Evolutionary conservation across 2,329 filamentous ascomycete species (phyloP).

Genomic region (Stylonectria norvegica): DNA sequence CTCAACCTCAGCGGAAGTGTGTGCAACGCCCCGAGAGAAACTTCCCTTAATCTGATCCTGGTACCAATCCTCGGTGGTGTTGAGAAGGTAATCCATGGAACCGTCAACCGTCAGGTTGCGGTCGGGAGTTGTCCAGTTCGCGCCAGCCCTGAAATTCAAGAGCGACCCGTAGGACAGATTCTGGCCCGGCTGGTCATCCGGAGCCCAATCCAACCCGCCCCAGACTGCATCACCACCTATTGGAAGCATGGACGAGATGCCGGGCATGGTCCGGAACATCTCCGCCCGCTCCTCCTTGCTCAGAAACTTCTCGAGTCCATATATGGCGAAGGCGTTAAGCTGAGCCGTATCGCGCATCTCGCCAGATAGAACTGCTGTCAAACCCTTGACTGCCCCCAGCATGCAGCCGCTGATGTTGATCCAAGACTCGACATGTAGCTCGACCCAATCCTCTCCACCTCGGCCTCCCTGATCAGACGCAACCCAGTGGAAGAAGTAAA

Average conservation of each 20-base stretch:
- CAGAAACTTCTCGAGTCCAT: slow-evolving; percentile 93
- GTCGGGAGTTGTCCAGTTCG: slow-evolving; percentile 61
- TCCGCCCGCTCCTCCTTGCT: slow-evolving; percentile 87
- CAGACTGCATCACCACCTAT: slow-evolving; percentile 93
- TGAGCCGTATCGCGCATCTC: slow-evolving; percentile 99
- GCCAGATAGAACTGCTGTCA: slow-evolving; percentile 86
- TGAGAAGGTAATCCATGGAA: slow-evolving; percentile 74
- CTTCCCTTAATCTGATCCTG: slow-evolving; percentile 64
- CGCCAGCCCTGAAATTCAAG: slow-evolving; percentile 72
- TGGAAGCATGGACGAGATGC: slow-evolving; percentile 93
- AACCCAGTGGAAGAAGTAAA: slow-evolving; percentile 79
- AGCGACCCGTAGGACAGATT: slow-evolving; percentile 73
- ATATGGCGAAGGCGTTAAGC: slow-evolving; percentile 92
- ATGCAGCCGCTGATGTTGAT: slow-evolving; percentile 98
- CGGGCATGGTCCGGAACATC: slow-evolving; percentile 95
- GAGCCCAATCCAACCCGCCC: slow-evolving; percentile 84
- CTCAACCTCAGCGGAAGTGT: slow-evolving; percentile 75
- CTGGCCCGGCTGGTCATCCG: slow-evolving; percentile 77
- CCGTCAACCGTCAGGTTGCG: slow-evolving; percentile 77
- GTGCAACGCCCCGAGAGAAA: slow-evolving; percentile 87
- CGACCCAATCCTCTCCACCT: slow-evolving; percentile 85
- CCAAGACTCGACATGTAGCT: slow-evolving; percentile 86
- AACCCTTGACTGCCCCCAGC: slow-evolving; percentile 87
- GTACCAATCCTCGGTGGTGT: slow-evolving; percentile 84
- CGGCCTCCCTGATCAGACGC: slow-evolving; percentile 73